Percentiles rank a stretch among this genome's conserved stretches.
Evolutionary conservation across 169 alveolate genomes (phyloP).

Genomic region (Eimeria sp.): DNA sequence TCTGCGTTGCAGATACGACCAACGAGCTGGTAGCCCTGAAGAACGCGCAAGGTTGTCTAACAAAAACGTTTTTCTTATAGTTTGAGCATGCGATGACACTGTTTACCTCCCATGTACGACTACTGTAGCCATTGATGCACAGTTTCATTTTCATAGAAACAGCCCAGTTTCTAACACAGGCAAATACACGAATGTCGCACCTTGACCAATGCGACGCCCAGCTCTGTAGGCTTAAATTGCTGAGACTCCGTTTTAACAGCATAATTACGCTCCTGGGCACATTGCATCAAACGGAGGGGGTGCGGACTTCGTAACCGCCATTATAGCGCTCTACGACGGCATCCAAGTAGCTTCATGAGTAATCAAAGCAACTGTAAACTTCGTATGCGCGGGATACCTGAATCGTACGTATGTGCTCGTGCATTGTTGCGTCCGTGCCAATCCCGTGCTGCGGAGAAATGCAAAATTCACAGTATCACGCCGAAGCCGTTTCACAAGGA

Average conservation of each 20-base stretch:
- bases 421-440: conserved; percentile 99
- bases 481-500: neutral
- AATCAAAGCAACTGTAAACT: neutral
- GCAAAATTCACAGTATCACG: conserved; percentile 35
- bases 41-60: neutral
- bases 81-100: neutral
- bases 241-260: conserved; percentile 51
- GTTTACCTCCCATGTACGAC: neutral
- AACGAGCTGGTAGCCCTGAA: conserved; percentile 41
- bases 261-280: conserved; percentile 78
- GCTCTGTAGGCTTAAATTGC: conserved; percentile 76
- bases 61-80: neutral
- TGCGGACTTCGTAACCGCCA: neutral
- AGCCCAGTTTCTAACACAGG: neutral
- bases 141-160: neutral
- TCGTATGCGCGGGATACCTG: conserved; percentile 87
- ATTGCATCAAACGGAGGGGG: neutral
- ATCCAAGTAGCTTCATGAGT: neutral
- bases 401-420: conserved; percentile 98
- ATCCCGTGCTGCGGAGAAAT: conserved; percentile 92
- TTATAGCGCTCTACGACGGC: neutral
- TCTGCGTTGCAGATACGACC: conserved; percentile 55
- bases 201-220: conserved; percentile 77
- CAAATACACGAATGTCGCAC: neutral
- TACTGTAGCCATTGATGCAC: neutral